Evolutionary conservation across 768 basidiomycete species (phyloP).

Genomic region (Antrodiella citrinella): DNA sequence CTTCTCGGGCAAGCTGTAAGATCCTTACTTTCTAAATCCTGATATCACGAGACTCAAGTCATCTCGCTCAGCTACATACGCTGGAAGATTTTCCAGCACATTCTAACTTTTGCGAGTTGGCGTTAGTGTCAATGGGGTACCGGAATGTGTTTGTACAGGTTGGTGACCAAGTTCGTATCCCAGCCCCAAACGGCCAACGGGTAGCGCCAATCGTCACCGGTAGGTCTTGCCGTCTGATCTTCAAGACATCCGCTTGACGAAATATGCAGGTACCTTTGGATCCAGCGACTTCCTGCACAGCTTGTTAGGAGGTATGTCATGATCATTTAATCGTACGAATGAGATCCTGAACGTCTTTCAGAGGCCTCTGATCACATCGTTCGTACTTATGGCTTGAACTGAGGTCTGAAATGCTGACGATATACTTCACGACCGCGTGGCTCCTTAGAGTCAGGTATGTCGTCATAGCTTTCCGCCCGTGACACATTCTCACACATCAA

Average conservation of each 20-base stretch:
- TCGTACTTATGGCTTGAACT: slow-evolving; percentile 20
- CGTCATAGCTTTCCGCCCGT: slow-evolving; percentile 1
- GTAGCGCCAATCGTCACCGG: slow-evolving; percentile 83
- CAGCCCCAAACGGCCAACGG: slow-evolving; percentile 63
- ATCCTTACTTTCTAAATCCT: not conserved
- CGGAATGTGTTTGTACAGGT: slow-evolving; percentile 78
- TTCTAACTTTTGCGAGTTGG: slow-evolving; percentile 84
- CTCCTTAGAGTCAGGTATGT: slow-evolving; percentile 22
- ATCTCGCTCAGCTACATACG: slow-evolving; percentile 57
- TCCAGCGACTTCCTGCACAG: slow-evolving; percentile 75
- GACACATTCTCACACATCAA: not conserved
- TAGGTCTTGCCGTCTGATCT: slow-evolving; percentile 12
- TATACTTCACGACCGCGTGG: no score
- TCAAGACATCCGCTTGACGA: not conserved
- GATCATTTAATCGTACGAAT: not conserved
- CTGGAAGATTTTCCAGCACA: slow-evolving; percentile 87
- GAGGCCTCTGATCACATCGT: slow-evolving; percentile 62
- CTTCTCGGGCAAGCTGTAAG: slow-evolving; percentile 64
- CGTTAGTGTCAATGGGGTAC: slow-evolving; percentile 68
- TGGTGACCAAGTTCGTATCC: slow-evolving; percentile 69
- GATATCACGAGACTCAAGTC: not conserved
- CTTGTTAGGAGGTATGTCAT: slow-evolving; percentile 55
- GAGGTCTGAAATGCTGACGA: no score
- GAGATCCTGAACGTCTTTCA: slow-evolving; percentile 13
- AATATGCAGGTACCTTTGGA: slow-evolving; percentile 64